Conservation (phyloP, 208 protist species). For the Acanthamoeba royreba region DNA sequence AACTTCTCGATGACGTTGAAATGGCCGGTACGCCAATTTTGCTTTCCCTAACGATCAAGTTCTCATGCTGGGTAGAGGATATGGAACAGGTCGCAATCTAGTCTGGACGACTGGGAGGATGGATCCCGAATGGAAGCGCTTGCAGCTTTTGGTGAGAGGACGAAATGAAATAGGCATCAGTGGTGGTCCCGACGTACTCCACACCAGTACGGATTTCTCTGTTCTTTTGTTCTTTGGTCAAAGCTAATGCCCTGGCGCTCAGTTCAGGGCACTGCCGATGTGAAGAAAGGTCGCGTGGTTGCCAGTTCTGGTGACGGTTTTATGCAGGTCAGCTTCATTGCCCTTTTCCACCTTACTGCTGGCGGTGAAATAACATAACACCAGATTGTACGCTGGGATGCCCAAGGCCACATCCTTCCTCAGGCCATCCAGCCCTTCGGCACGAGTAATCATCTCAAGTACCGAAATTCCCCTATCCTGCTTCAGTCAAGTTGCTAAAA, state of each 20-base stretch:
- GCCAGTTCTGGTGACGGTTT: neutral
- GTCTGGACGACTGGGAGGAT: neutral
- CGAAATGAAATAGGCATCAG: neutral
- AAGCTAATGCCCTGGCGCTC: neutral
- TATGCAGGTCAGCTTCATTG: neutral
- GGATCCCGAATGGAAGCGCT: neutral
- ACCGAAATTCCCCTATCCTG: neutral
- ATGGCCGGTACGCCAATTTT: too few species aligned
- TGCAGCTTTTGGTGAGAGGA: neutral
- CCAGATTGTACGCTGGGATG: neutral
- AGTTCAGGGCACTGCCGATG: neutral
- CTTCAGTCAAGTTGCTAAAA: neutral
- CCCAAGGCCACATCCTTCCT: neutral
- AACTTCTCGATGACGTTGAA: too few species aligned
- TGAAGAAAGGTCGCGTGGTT: neutral
- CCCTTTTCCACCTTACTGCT: too few species aligned
- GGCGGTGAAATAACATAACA: too few species aligned
- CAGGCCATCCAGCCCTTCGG: neutral
- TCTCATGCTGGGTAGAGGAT: neutral
- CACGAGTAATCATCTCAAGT: neutral
- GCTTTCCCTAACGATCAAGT: too few species aligned
- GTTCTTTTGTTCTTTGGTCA: neutral
- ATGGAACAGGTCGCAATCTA: neutral
- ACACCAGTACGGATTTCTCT: neutral
- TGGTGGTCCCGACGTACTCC: conserved; percentile 1